Conservation (phyloP, 495 filamentous ascomycete species). For the Aspergillus nanangensis region DNA sequence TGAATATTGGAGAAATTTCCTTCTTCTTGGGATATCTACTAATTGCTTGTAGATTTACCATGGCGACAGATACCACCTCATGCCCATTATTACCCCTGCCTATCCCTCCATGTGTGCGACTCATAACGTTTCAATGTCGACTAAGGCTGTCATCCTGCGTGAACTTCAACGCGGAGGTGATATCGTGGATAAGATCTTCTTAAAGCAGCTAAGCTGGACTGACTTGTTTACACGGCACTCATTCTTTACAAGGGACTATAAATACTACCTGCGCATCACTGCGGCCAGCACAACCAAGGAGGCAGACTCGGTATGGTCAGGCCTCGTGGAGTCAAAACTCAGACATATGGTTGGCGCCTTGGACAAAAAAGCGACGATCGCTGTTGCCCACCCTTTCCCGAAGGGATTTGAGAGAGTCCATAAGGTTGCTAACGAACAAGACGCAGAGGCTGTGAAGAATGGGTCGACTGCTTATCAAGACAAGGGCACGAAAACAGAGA, state of each 20-base stretch:
- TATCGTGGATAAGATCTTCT: slow-evolving; percentile 76
- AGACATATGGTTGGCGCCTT: slow-evolving; percentile 76
- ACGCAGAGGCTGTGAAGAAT: slow-evolving; percentile 64
- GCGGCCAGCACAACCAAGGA: slow-evolving; percentile 83
- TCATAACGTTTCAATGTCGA: slow-evolving; percentile 85
- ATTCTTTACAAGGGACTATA: slow-evolving; percentile 90
- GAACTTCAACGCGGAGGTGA: slow-evolving; percentile 75
- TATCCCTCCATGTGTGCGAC: slow-evolving; percentile 97
- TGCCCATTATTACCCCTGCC: slow-evolving; percentile 96
- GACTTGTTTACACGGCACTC: slow-evolving; percentile 82
- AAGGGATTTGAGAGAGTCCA: slow-evolving; percentile 86
- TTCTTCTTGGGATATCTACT: not conserved
- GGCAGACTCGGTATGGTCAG: slow-evolving; percentile 81
- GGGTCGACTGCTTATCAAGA: slow-evolving; percentile 68
- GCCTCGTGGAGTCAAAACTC: slow-evolving; percentile 88
- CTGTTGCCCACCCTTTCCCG: slow-evolving; percentile 84
- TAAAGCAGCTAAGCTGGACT: slow-evolving; percentile 72
- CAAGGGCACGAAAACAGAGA: slow-evolving; percentile 54
- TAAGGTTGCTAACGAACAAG: slow-evolving; percentile 62
- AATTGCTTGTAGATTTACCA: slow-evolving; percentile 60
- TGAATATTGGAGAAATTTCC: slow-evolving; percentile 7
- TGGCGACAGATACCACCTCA: slow-evolving; percentile 76
- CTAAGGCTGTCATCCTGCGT: slow-evolving; percentile 73
- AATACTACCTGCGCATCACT: slow-evolving; percentile 88
- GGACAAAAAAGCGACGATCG: slow-evolving; percentile 68